Evolutionary conservation across 2,329 filamentous ascomycete species (phyloP).

Genomic region (Alternaria sp.): DNA sequence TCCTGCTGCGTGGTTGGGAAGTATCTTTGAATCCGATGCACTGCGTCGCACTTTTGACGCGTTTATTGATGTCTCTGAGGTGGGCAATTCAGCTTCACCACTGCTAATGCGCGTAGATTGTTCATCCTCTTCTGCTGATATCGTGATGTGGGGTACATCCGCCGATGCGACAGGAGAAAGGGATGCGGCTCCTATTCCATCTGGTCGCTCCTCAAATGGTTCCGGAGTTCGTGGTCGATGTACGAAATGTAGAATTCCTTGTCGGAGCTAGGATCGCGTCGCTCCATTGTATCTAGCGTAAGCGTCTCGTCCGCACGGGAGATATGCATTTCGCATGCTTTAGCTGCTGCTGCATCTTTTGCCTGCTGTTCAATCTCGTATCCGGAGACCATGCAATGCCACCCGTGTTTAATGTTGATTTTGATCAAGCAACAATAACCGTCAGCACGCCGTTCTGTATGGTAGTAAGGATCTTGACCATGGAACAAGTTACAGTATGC

Average conservation of each 20-base stretch:
- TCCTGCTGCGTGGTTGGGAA: not conserved
- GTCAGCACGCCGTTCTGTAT: not conserved
- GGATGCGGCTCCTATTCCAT: not conserved
- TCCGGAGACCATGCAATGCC: not conserved
- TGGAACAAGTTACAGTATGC: constrained; percentile 4
- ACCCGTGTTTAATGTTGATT: not conserved
- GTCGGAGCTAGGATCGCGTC: constrained; percentile 12
- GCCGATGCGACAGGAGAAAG: not conserved
- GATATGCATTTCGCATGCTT: not conserved
- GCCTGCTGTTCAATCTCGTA: not conserved
- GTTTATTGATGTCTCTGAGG: not conserved
- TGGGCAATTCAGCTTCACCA: not conserved
- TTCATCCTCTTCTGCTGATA: not conserved
- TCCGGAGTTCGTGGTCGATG: not conserved
- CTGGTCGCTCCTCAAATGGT: not conserved
- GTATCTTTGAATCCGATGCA: constrained; percentile 2
- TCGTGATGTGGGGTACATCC: constrained; percentile 1
- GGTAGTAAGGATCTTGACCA: not conserved
- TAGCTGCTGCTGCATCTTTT: constrained; percentile 2
- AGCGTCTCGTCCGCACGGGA: constrained; percentile 1
- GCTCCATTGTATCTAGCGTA: not conserved
- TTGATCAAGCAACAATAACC: constrained; percentile 4
- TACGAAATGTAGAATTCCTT: not conserved
- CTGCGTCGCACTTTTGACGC: not conserved
- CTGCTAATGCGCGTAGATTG: not conserved